Percentiles rank a stretch among this genome's conserved stretches.
Evolutionary conservation across 768 basidiomycete species (phyloP).

Genomic region (Mycena galericulata): DNA sequence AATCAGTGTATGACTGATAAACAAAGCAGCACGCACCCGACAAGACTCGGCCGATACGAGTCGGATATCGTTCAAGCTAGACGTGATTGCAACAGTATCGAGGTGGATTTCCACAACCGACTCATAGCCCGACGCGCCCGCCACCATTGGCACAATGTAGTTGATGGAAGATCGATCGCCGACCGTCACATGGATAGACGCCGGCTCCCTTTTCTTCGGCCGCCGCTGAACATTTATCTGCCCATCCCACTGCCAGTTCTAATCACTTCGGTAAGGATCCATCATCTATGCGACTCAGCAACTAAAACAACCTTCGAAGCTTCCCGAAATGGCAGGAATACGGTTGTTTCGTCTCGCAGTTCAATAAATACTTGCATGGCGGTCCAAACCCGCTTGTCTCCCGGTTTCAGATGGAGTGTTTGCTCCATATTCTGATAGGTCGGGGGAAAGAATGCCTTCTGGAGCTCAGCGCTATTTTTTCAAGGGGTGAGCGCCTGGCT

Average conservation of each 20-base stretch:
- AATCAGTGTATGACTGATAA: background rate
- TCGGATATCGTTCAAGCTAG: conserved; percentile 90
- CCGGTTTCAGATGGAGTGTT: conserved; percentile 72
- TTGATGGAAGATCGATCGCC: conserved; percentile 88
- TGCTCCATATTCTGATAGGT: conserved; percentile 73
- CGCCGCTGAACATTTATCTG: conserved; percentile 58
- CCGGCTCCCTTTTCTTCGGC: conserved; percentile 70
- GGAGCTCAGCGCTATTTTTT: conserved; percentile 76
- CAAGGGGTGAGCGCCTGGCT: background rate
- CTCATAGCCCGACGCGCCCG: conserved; percentile 79
- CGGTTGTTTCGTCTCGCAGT: conserved; percentile 77
- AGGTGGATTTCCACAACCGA: conserved; percentile 85
- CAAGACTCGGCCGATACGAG: conserved; percentile 84
- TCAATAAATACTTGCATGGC: conserved; percentile 85
- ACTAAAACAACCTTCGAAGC: conserved; percentile 75
- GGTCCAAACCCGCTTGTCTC: conserved; percentile 88
- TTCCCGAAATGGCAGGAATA: conserved; percentile 93
- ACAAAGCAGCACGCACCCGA: conserved; percentile 60
- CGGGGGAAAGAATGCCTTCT: conserved; percentile 86
- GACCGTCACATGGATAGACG: conserved; percentile 78
- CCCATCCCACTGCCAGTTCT: conserved; percentile 97
- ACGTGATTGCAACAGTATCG: conserved; percentile 79
- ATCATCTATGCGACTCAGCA: conserved; percentile 2
- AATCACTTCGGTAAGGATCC: background rate
- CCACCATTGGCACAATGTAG: conserved; percentile 87